Evolutionary conservation across 129 eudicot genomes (phyloP), one percentile per base, ranked within the genome.

Genomic region (Glebionis coronaria): DNA sequence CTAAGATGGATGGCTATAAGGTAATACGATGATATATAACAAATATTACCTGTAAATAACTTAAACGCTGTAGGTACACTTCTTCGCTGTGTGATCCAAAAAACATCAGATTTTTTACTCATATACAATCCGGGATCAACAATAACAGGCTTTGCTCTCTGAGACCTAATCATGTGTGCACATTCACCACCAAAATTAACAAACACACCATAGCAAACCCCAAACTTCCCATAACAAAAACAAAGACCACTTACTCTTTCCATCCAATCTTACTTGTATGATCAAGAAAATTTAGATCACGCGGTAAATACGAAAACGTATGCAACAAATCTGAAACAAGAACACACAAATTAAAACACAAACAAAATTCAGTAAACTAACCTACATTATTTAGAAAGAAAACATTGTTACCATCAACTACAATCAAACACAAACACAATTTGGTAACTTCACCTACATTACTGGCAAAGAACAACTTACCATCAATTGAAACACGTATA

Each of bases 51-150:
- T 67, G 97, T 91, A 76, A 84, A 91, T 55, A 91, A 90, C 40
- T 91, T 91, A 59, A 87, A 91, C 7, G 97, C 92, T 3, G 97
- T 87, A 2, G 97, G 97, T 58, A 91, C 86, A 74, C 90, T 79
- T 75, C 97, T 85, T 55, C 84, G 58, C 29, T 91, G 90, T 1
- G 90, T 76, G 60, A 83, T 80, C 88, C 90, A 83, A 58, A 82
- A 87, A 44, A 91, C 97, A 67, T 91, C 97, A 58, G 87, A 35
- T 66, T 87, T 91, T 46, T 81, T 82, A 6, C 82, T 72, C 90
- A 74, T 67, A 62, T 87, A 91, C 83, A 91, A 77, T 68, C 97
- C 97, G 0, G 95, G 97, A 79, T 91, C 97, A 80, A 91, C 74
- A 25, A 91, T 87, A 20, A 91, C 40, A 7, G 95, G 97, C 71